phyloP scores from a whole-genome alignment of 2,329 filamentous ascomycete genomes.

The Ophiostoma angusticollis region DNA sequence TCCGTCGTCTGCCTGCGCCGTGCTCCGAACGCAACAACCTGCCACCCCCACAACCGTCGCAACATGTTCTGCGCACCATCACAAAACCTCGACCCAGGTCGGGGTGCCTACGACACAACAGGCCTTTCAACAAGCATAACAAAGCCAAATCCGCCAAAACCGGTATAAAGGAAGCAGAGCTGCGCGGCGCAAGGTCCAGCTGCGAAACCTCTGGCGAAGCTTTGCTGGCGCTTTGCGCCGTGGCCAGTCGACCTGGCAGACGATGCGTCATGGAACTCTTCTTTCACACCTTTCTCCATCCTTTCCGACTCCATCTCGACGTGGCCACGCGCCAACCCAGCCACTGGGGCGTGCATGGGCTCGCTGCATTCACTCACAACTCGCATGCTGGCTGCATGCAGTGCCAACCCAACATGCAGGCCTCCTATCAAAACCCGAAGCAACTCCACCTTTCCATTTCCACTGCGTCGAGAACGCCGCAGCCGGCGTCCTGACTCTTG shows the following conservation, averaged over 20 bases:
- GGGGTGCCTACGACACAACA: constrained; percentile 26
- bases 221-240: background rate
- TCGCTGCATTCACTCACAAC: constrained; percentile 4
- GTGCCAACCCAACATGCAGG: background rate
- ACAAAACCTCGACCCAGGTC: constrained; percentile 21
- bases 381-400: constrained; percentile 9
- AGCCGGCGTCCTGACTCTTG: constrained; percentile 5
- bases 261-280: background rate
- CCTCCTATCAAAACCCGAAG: background rate
- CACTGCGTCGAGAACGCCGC: background rate
- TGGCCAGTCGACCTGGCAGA: background rate
- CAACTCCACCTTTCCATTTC: constrained; percentile 4
- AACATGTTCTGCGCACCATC: constrained; percentile 23
- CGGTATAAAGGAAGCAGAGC: constrained; percentile 16
- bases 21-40: background rate
- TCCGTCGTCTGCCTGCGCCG: no score
- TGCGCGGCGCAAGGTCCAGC: background rate
- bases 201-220: constrained; percentile 1
- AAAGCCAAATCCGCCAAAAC: constrained; percentile 25
- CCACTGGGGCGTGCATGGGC: background rate
- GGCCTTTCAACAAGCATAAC: constrained; percentile 25
- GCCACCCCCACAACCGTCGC: constrained; percentile 8
- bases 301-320: background rate
- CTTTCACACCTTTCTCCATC: background rate
- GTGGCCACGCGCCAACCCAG: no score